A percentile compares a stretch with the other conserved stretches of the same genome.
These are phyloP conservation scores for Metschnikowia gelsemii DNA, from an alignment of 805 yeast genomes.

Conservation along the genomic window DNA sequence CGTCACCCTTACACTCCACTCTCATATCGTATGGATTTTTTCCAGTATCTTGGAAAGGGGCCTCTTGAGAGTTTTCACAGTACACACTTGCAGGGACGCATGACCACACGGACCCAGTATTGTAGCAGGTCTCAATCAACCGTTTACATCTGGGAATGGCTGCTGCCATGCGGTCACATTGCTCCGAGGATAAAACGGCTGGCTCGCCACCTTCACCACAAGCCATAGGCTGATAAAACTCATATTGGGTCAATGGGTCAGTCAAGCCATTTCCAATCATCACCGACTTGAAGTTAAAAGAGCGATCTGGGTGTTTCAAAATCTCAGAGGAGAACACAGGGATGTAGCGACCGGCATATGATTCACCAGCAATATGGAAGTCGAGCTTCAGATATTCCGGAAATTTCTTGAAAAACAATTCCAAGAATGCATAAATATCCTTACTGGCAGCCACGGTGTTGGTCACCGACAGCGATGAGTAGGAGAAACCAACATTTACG, in stretches of 20 bases:
- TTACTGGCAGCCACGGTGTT: slow-evolving; percentile 80
- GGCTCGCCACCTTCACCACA: slow-evolving; percentile 88
- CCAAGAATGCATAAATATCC: slow-evolving; percentile 83
- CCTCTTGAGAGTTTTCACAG: slow-evolving; percentile 82
- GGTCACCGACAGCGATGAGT: slow-evolving; percentile 62
- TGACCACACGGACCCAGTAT: slow-evolving; percentile 68
- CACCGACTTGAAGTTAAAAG: slow-evolving; percentile 47
- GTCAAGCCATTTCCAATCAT: slow-evolving; percentile 93
- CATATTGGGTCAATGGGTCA: slow-evolving; percentile 57
- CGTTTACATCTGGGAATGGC: slow-evolving; percentile 72
- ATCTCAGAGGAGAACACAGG: slow-evolving; percentile 87
- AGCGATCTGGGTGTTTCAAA: slow-evolving; percentile 36
- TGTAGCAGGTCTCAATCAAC: slow-evolving; percentile 77
- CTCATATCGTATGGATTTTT: slow-evolving; percentile 90
- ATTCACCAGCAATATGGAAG: slow-evolving; percentile 91
- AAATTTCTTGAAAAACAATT: slow-evolving; percentile 78
- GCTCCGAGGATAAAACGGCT: slow-evolving; percentile 65
- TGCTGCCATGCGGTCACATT: slow-evolving; percentile 62
- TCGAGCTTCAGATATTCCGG: slow-evolving; percentile 58
- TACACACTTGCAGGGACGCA: slow-evolving; percentile 91
- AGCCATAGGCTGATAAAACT: slow-evolving; percentile 74
- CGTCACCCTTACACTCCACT: slow-evolving; percentile 64
- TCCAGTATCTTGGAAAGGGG: slow-evolving; percentile 60
- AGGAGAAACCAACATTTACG: slow-evolving; percentile 87
- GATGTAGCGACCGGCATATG: slow-evolving; percentile 92